A percentile compares a stretch with the other conserved stretches of the same genome.
phyloP scores from a whole-genome alignment of 768 basidiomycete genomes.

The Tulasnella sp. region DNA sequence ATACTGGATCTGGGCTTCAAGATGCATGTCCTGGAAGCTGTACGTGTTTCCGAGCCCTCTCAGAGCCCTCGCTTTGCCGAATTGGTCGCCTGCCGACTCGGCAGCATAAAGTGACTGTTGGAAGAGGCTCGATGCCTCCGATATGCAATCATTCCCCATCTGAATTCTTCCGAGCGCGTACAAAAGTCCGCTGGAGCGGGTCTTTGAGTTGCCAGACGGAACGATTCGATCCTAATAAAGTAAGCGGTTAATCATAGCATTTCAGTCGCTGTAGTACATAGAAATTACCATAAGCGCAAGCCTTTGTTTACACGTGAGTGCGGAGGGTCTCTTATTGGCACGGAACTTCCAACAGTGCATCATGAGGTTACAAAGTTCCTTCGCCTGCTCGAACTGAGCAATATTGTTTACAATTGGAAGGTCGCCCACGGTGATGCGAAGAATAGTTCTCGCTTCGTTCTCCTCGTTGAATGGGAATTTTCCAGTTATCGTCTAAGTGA shows the following conservation, averaged over 20 bases:
- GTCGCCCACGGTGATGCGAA: background rate
- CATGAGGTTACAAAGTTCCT: background rate
- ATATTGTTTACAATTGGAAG: background rate
- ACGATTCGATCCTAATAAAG: background rate
- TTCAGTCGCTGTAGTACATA: background rate
- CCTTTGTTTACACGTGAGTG: background rate
- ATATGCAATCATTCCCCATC: background rate
- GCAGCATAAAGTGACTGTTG: background rate
- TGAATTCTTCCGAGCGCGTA: background rate
- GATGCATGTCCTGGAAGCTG: background rate
- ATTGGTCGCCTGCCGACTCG: background rate
- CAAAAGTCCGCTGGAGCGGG: background rate
- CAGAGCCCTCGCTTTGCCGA: background rate
- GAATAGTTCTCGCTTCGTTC: background rate
- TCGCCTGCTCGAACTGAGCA: background rate
- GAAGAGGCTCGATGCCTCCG: background rate
- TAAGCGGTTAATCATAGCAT: background rate
- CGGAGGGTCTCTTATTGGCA: background rate
- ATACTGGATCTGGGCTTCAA: background rate
- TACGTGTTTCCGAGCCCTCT: background rate
- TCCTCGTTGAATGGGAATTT: background rate
- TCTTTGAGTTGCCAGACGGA: background rate
- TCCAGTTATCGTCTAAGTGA: background rate
- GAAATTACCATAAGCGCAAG: background rate
- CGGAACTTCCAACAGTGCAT: background rate